A percentile compares a stretch with the other conserved stretches of the same genome.
Evolutionary conservation across 495 filamentous ascomycete genomes (phyloP).

Genomic region (Podospora anserina): DNA sequence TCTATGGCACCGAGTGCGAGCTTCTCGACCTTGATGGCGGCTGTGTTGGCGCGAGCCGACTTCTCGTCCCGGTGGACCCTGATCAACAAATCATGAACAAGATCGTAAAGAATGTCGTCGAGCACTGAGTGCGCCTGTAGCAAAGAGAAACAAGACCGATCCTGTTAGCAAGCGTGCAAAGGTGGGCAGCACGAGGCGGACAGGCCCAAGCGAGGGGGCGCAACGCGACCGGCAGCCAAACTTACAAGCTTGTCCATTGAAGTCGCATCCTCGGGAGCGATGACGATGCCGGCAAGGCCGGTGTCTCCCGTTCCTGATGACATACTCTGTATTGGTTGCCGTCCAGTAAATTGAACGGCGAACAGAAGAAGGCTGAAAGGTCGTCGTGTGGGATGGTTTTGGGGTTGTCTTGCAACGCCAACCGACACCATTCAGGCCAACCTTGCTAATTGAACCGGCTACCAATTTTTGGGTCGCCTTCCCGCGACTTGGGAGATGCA

Average conservation of each 20-base stretch:
- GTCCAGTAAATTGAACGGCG: background rate
- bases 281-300: conserved; percentile 50
- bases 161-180: conserved; percentile 8
- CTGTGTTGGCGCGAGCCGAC: conserved; percentile 66
- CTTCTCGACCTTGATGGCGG: conserved; percentile 68
- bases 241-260: conserved; percentile 48
- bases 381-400: conserved; percentile 5
- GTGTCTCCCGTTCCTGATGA: conserved; percentile 30
- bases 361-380: background rate
- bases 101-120: conserved; percentile 68
- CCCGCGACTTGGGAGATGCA: conserved; percentile 4
- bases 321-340: conserved; percentile 29
- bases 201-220: conserved; percentile 1
- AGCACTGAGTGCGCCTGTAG: conserved; percentile 53
- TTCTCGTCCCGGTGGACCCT: conserved; percentile 74
- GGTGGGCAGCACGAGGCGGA: background rate
- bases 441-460: background rate
- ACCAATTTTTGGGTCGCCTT: conserved; percentile 14
- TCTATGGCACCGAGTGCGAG: conserved; percentile 56
- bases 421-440: conserved; percentile 9
- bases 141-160: background rate
- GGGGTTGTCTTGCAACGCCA: conserved; percentile 9
- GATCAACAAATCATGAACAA: conserved; percentile 66
- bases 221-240: conserved; percentile 4
- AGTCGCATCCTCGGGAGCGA: conserved; percentile 40